Conservation (phyloP, 352 stramenopile genomes). For the Pythium sp. region DNA sequence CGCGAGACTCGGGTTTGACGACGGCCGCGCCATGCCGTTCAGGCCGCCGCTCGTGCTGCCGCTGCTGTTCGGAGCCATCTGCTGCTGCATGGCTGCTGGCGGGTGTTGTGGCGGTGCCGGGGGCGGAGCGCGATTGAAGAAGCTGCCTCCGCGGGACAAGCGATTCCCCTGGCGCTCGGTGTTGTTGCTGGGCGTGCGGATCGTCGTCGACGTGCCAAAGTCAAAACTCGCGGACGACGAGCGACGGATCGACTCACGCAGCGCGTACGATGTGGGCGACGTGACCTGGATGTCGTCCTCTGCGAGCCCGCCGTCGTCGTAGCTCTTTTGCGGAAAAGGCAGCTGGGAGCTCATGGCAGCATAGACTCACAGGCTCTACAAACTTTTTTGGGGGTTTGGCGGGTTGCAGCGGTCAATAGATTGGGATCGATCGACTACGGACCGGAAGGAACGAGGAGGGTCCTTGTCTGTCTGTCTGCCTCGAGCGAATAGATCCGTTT, state of each 20-base stretch:
- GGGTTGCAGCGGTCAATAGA: not conserved
- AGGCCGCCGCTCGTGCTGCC: conserved; percentile 1
- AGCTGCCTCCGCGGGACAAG: conserved; percentile 48
- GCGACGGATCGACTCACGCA: conserved; percentile 74
- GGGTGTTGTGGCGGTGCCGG: conserved; percentile 56
- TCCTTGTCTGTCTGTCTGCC: not conserved
- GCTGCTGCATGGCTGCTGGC: conserved; percentile 25
- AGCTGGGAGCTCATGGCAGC: conserved; percentile 15
- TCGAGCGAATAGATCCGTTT: not conserved
- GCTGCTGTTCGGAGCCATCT: conserved; percentile 6
- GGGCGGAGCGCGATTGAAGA: conserved; percentile 60
- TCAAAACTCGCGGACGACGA: conserved; percentile 61
- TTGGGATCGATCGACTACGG: not conserved
- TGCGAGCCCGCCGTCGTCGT: conserved; percentile 25
- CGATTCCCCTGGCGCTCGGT: conserved; percentile 23
- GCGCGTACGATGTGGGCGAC: conserved; percentile 74
- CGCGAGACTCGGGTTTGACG: conserved; percentile 68
- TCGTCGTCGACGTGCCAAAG: conserved; percentile 26
- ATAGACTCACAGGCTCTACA: conserved; percentile 9
- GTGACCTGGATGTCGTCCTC: conserved; percentile 79
- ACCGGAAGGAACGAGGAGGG: not conserved
- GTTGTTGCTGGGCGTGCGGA: conserved; percentile 13
- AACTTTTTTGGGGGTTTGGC: not conserved
- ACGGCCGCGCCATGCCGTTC: conserved; percentile 45
- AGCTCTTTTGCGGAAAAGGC: conserved; percentile 19